Evolutionary conservation across 495 filamentous ascomycete genomes (phyloP).

Genomic region (Cercophora scortea): DNA sequence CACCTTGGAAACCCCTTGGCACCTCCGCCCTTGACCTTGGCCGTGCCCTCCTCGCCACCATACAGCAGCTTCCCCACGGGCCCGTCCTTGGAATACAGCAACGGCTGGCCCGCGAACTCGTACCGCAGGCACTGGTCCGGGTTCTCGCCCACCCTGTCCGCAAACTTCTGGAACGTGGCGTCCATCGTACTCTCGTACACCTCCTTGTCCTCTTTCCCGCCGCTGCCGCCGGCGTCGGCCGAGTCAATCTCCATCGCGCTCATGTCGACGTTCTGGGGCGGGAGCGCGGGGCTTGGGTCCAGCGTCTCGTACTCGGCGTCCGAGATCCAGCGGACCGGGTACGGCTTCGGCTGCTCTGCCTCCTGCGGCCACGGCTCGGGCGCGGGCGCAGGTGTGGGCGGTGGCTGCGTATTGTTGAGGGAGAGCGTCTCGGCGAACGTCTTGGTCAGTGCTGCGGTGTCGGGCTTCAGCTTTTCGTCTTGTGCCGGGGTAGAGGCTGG

Average conservation of each 20-base stretch:
- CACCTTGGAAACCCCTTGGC: conserved; percentile 60
- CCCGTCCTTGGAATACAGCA: conserved; percentile 75
- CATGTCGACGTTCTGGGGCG: conserved; percentile 34
- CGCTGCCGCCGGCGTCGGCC: conserved; percentile 18
- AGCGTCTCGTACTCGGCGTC: conserved; percentile 92
- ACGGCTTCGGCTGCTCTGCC: conserved; percentile 56
- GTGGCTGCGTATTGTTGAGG: conserved; percentile 32
- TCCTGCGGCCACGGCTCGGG: conserved; percentile 68
- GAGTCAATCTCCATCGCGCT: conserved; percentile 51
- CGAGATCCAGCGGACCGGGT: conserved; percentile 65
- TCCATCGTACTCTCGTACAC: conserved; percentile 79
- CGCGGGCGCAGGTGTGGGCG: conserved; percentile 36
- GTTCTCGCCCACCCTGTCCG: conserved; percentile 81
- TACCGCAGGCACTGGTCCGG: conserved; percentile 92
- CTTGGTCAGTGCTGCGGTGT: conserved; percentile 45
- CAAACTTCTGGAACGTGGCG: conserved; percentile 85
- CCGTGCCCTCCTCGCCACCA: conserved; percentile 7
- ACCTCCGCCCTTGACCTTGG: conserved; percentile 18
- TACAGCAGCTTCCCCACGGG: conserved; percentile 58
- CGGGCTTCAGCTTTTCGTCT: conserved; percentile 6
- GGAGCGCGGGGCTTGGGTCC: conserved; percentile 37
- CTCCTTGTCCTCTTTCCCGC: conserved; percentile 67
- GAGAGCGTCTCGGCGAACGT: conserved; percentile 59
- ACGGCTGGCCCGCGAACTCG: conserved; percentile 71
- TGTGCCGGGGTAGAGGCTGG: conserved; percentile 14